phyloP scores from a whole-genome alignment of 768 basidiomycete genomes.

The Amyloporia xantha region DNA sequence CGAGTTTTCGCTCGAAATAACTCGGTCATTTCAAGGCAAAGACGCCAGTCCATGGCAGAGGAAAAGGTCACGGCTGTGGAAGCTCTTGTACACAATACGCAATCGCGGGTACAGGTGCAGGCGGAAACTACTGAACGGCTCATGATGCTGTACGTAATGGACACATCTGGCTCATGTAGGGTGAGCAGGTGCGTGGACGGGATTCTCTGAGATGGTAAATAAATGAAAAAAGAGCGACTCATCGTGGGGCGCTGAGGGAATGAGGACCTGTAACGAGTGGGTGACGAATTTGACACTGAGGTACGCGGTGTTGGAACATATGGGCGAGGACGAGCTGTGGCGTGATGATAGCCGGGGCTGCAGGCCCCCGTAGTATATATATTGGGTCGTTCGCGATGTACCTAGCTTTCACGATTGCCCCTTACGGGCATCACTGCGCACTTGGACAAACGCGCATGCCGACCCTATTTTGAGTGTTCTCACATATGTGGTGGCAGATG shows the following conservation, averaged over 20 bases:
- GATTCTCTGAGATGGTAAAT: conserved; percentile 50
- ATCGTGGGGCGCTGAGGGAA: conserved; percentile 76
- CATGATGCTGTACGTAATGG: conserved; percentile 22
- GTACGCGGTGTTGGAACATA: too few relatives aligned
- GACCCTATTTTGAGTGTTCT: too few relatives aligned
- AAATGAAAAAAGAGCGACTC: conserved; percentile 67
- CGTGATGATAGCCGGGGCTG: too few relatives aligned
- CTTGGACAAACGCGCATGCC: too few relatives aligned
- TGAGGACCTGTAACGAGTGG: conserved; percentile 63
- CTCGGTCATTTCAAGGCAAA: conserved; percentile 66
- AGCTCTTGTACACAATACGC: conserved; percentile 48
- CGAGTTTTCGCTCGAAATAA: conserved; percentile 66
- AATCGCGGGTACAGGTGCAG: conserved; percentile 33
- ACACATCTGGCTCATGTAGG: conserved; percentile 15
- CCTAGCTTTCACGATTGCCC: too few relatives aligned
- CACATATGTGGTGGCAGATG: conserved; percentile 45
- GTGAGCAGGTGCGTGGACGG: conserved; percentile 31
- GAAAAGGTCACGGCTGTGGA: conserved; percentile 64
- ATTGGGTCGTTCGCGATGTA: too few relatives aligned
- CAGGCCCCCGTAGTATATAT: too few relatives aligned
- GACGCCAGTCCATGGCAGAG: conserved; percentile 61
- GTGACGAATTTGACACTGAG: conserved; percentile 76
- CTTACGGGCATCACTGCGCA: too few relatives aligned
- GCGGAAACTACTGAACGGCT: conserved; percentile 26
- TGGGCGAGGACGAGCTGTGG: too few relatives aligned